Conservation (phyloP, 2,329 filamentous ascomycete species). For the Knoxdaviesia capensis region DNA sequence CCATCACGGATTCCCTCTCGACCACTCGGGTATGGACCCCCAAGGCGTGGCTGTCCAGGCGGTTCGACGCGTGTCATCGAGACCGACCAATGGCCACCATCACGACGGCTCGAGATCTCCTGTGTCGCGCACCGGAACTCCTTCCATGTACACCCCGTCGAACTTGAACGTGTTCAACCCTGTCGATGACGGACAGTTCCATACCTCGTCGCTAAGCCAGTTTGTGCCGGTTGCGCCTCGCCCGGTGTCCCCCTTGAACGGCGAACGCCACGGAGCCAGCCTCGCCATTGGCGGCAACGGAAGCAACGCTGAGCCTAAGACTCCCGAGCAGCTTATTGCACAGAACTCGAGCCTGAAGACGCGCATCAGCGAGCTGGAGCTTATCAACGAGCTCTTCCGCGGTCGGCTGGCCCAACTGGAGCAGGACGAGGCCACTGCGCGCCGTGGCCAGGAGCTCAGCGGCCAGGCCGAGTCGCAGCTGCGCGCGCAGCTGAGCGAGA, state of each 20-base stretch:
- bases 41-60: slow-evolving; percentile 13
- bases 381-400: slow-evolving; percentile 74
- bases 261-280: slow-evolving; percentile 29
- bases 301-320: slow-evolving; percentile 16
- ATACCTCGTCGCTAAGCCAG: too few relatives aligned
- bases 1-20: too few relatives aligned
- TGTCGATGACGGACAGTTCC: too few relatives aligned
- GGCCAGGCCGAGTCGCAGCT: slow-evolving; percentile 34
- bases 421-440: slow-evolving; percentile 49
- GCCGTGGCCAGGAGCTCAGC: slow-evolving; percentile 37
- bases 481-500: slow-evolving; percentile 48
- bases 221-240: too few relatives aligned
- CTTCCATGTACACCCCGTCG: slow-evolving; percentile 18
- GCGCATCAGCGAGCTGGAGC: slow-evolving; percentile 80
- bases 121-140: slow-evolving; percentile 60
- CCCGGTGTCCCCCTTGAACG: slow-evolving; percentile 31
- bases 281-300: too few relatives aligned
- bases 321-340: slow-evolving; percentile 60
- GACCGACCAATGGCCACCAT: slow-evolving; percentile 44
- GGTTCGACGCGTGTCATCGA: slow-evolving; percentile 44
- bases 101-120: slow-evolving; percentile 58
- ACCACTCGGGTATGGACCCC: too few relatives aligned
- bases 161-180: too few relatives aligned
- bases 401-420: slow-evolving; percentile 63
- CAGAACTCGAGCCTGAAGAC: slow-evolving; percentile 83